Conservation (phyloP, 345 rosid species). For the Gossypium mustelinum region DNA sequence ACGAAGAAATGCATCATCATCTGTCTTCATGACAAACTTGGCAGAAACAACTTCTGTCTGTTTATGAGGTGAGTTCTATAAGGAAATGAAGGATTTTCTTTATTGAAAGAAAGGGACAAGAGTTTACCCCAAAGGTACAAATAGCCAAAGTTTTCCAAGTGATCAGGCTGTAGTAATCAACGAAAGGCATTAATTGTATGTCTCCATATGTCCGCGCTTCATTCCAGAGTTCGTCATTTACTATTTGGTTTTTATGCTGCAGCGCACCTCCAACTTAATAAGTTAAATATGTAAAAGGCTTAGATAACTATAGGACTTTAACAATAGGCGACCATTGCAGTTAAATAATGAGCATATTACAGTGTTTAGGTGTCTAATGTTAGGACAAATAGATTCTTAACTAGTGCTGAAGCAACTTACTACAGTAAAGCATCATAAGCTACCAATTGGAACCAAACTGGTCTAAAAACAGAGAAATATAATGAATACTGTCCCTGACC, state of each 20-base stretch:
- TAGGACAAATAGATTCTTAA: not conserved
- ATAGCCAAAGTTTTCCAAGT: slow-evolving; percentile 97
- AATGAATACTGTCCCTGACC: not conserved
- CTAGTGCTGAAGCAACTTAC: not conserved
- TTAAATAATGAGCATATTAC: slow-evolving; percentile 1
- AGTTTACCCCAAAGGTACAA: slow-evolving; percentile 89
- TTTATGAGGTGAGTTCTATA: slow-evolving; percentile 24
- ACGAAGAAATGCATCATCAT: slow-evolving; percentile 96
- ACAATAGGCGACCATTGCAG: not conserved
- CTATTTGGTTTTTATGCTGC: slow-evolving; percentile 94
- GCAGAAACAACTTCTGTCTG: slow-evolving; percentile 81
- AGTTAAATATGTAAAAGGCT: slow-evolving; percentile 17
- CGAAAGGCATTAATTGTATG: slow-evolving; percentile 94
- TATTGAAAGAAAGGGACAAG: slow-evolving; percentile 19
- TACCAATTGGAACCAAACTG: not conserved
- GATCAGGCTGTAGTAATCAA: slow-evolving; percentile 91
- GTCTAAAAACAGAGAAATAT: not conserved
- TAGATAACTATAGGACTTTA: not conserved
- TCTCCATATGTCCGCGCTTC: slow-evolving; percentile 84
- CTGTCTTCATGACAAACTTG: slow-evolving; percentile 92
- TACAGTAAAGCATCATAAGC: not conserved
- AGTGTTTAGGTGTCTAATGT: not conserved
- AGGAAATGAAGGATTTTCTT: slow-evolving; percentile 23
- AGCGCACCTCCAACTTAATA: slow-evolving; percentile 22
- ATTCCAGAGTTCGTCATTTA: slow-evolving; percentile 87